phyloP scores from a whole-genome alignment of 106 monocot genomes.

The Apostasia shenzhenica region DNA sequence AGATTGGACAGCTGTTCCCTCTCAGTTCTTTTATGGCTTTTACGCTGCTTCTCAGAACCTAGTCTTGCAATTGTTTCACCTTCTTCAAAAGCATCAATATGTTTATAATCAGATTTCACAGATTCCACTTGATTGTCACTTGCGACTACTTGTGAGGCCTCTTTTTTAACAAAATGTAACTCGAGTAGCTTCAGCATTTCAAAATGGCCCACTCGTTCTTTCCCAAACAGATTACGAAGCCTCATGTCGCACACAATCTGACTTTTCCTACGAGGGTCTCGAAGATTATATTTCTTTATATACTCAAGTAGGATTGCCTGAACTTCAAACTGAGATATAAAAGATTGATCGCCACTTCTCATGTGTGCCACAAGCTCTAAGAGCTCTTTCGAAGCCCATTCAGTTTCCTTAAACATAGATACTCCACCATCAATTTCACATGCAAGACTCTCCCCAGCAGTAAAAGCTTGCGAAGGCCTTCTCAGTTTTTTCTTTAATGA shows the following conservation, averaged over 20 bases:
- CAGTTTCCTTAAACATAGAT: slow-evolving; percentile 23
- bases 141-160: slow-evolving; percentile 35
- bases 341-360: slow-evolving; percentile 62
- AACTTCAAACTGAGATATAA: slow-evolving; percentile 78
- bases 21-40: slow-evolving; percentile 45
- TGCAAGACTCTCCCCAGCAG: slow-evolving; percentile 10
- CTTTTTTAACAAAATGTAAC: slow-evolving; percentile 76
- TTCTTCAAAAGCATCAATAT: slow-evolving; percentile 52
- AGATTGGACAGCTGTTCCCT: slow-evolving; percentile 45
- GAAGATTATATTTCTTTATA: slow-evolving; percentile 77
- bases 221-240: slow-evolving; percentile 71
- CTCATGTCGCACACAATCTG: slow-evolving; percentile 89
- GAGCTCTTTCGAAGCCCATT: slow-evolving; percentile 83
- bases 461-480: slow-evolving; percentile 17
- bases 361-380: slow-evolving; percentile 80
- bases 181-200: slow-evolving; percentile 98
- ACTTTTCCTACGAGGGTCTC: slow-evolving; percentile 95
- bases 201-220: slow-evolving; percentile 71
- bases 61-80: slow-evolving; percentile 29
- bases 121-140: slow-evolving; percentile 37
- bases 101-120: slow-evolving; percentile 47
- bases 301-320: slow-evolving; percentile 89
- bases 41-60: slow-evolving; percentile 47
- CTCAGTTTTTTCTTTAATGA: slow-evolving; percentile 33
- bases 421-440: slow-evolving; percentile 15